Base-by-base conservation (phyloP, 2,329 filamentous ascomycete genomes). In the Seiridium unicorne region DNA sequence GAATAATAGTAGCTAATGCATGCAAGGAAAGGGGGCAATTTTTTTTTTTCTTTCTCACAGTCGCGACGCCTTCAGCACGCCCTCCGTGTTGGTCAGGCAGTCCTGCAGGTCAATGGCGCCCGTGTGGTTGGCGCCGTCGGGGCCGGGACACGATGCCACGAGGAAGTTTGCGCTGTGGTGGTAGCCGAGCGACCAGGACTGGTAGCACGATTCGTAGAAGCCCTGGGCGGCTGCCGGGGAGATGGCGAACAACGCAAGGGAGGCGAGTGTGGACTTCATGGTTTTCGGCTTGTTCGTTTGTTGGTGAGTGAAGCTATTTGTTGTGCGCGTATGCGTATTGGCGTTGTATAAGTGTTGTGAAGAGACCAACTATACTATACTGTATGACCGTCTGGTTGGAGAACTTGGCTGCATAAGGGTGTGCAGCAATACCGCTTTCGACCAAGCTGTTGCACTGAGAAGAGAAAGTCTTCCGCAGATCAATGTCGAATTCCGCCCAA, bases 71-170 rank as follows among this genome's bases (percentile, higher is more conserved):
- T 42, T 8, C 42, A 57, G 18, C 4, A 34, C 32, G 11, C 55
- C 55, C 55, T 57, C 55, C n/a, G 18, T n/a, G 32, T 57, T 57
- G 8, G 26, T 36, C n/a, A 57, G 44, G 55, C 55, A 57, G 55
- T 57, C 55, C 11, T 47, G 40, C 31, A 57, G 18, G 44, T 57
- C 44, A n/a, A 57, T 47, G n/a, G 55, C 44, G 9, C 42, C 18
- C 6, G 55, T 57, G 32, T 31, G 10, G 42, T 57, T 57, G 9
- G n/a, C 32, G 42, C 44, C 54, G 40, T 44, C 7, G 18, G 3
- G 3, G n/a, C 53, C 3, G 3, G 55, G 44, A n/a, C 55, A 57
- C 11, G 7, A 10, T 32, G 55, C 42, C 7, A 57, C 44, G 31
- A 57, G 5, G 42, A 57, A 57, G 55, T 57, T 36, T 13, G 5